Percentiles rank a stretch among this genome's conserved stretches.
Evolutionary conservation across 148 eudicot species (phyloP).

Genomic region (Rhododendron vialii): DNA sequence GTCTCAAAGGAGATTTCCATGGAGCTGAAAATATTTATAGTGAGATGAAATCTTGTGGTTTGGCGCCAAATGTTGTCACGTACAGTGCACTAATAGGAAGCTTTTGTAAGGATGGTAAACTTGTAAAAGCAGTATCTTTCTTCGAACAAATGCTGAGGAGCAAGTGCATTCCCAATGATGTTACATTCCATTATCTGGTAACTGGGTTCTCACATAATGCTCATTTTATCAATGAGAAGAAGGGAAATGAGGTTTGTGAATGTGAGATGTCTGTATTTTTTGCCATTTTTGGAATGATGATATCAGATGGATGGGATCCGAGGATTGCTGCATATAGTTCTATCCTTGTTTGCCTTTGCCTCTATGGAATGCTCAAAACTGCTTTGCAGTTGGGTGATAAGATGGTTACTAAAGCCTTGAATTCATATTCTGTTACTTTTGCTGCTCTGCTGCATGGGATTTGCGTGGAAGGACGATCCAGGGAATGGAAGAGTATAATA

Average conservation of each 20-base stretch:
- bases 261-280: slow-evolving; percentile 30
- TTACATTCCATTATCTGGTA: slow-evolving; percentile 43
- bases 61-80: slow-evolving; percentile 75
- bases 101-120: slow-evolving; percentile 63
- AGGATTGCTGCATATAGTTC: slow-evolving; percentile 59
- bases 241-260: slow-evolving; percentile 24
- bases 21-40: slow-evolving; percentile 52
- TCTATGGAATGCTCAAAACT: slow-evolving; percentile 47
- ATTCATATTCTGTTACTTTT: slow-evolving; percentile 52
- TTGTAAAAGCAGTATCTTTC: slow-evolving; percentile 51
- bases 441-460: slow-evolving; percentile 66
- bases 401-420: slow-evolving; percentile 36
- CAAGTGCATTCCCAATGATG: slow-evolving; percentile 48
- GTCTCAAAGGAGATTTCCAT: slow-evolving; percentile 37
- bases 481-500: slow-evolving; percentile 64
- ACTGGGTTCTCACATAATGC: slow-evolving; percentile 58
- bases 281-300: slow-evolving; percentile 39
- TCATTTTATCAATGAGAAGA: slow-evolving; percentile 8
- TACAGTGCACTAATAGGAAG: slow-evolving; percentile 65
- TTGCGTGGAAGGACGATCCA: slow-evolving; percentile 64
- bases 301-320: slow-evolving; percentile 51
- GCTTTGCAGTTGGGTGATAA: slow-evolving; percentile 59
- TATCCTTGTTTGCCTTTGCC: slow-evolving; percentile 75
- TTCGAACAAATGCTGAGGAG: slow-evolving; percentile 65
- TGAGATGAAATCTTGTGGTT: slow-evolving; percentile 54